These are phyloP conservation scores for Glycine soja DNA, from an alignment of 306 rosid species.

Conservation along the genomic window DNA sequence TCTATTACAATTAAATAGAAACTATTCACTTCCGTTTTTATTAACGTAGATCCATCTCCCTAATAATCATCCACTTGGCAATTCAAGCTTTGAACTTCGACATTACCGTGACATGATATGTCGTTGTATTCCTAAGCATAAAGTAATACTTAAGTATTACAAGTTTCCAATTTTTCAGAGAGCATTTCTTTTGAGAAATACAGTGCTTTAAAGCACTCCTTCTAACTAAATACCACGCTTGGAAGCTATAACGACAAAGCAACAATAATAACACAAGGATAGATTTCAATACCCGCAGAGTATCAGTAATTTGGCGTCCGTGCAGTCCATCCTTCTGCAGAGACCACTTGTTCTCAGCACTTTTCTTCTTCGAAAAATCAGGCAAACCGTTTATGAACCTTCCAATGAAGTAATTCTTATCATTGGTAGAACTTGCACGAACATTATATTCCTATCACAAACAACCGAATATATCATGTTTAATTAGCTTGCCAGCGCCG, in stretches of 20 bases:
- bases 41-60: slow-evolving; percentile 12
- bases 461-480: not conserved
- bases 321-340: slow-evolving; percentile 83
- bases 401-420: slow-evolving; percentile 81
- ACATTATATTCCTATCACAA: slow-evolving; percentile 82
- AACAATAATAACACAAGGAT: not conserved
- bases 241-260: not conserved
- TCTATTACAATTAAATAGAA: slow-evolving; percentile 11
- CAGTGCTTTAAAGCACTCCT: slow-evolving; percentile 2
- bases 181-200: slow-evolving; percentile 3
- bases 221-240: not conserved
- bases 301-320: slow-evolving; percentile 78
- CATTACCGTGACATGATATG: slow-evolving; percentile 2
- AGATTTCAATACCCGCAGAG: slow-evolving; percentile 69
- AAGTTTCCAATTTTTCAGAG: not conserved
- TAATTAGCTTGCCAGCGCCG: not conserved
- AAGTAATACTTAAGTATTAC: not conserved
- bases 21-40: slow-evolving; percentile 17
- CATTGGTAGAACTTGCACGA: slow-evolving; percentile 74
- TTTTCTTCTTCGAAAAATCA: slow-evolving; percentile 86
- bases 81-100: slow-evolving; percentile 21
- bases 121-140: not conserved
- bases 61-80: slow-evolving; percentile 18
- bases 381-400: slow-evolving; percentile 89
- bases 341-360: slow-evolving; percentile 89